phyloP scores from a whole-genome alignment of 768 basidiomycete genomes.

The Myochromella boudieri region DNA sequence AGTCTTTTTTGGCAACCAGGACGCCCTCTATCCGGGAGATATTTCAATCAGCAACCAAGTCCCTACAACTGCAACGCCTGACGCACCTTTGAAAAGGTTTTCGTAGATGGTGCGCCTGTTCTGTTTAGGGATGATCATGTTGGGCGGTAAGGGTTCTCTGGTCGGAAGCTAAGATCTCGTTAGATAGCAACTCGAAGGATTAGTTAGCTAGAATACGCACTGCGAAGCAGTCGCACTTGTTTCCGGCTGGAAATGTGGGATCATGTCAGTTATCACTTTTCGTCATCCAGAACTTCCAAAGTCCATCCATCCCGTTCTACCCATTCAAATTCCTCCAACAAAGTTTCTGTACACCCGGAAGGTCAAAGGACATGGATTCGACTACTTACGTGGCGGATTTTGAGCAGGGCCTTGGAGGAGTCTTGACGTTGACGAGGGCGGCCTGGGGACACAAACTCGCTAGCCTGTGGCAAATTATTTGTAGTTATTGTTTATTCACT shows the following conservation, averaged over 20 bases:
- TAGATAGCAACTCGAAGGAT: not conserved
- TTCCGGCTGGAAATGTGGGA: constrained; percentile 31
- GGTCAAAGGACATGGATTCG: constrained; percentile 18
- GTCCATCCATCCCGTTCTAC: constrained; percentile 38
- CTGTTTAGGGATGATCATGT: constrained; percentile 96
- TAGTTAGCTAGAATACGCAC: constrained; percentile 25
- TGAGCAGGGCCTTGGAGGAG: constrained; percentile 34
- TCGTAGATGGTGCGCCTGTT: constrained; percentile 97
- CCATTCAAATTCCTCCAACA: constrained; percentile 25
- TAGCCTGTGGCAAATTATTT: constrained; percentile 19
- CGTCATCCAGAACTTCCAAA: constrained; percentile 34
- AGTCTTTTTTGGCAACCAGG: constrained; percentile 99
- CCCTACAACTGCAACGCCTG: not conserved
- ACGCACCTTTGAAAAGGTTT: constrained; percentile 98
- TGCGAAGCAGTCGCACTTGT: constrained; percentile 41
- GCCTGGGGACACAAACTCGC: constrained; percentile 16
- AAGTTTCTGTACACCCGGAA: constrained; percentile 19
- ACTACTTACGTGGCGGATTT: constrained; percentile 41
- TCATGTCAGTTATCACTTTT: constrained; percentile 23
- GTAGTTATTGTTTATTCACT: constrained; percentile 2
- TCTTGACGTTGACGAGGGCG: constrained; percentile 39
- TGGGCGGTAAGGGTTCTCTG: constrained; percentile 39
- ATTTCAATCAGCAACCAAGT: not conserved
- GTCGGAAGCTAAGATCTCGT: constrained; percentile 27
- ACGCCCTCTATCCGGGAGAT: constrained; percentile 70